A percentile compares a stretch with the other conserved stretches of the same genome.
phyloP scores from a whole-genome alignment of 768 basidiomycete species.

The Pulveroboletus sp. region DNA sequence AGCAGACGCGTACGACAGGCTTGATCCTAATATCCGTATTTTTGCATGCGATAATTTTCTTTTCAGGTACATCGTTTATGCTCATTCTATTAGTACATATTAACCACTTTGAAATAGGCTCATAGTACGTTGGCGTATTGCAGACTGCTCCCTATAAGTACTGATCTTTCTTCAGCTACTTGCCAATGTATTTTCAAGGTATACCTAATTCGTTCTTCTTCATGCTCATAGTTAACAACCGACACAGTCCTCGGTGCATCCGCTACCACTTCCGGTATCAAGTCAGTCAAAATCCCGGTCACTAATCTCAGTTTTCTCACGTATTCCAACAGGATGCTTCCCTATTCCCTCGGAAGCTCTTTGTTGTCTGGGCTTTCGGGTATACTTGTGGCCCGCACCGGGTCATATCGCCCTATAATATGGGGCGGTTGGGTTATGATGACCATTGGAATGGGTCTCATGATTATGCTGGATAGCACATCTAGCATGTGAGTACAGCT shows the following conservation, averaged over 20 bases:
- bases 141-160: background rate
- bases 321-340: constrained; percentile 30
- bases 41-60: constrained; percentile 34
- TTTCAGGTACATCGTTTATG: constrained; percentile 23
- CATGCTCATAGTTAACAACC: background rate
- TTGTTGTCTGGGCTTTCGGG: constrained; percentile 21
- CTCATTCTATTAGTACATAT: background rate
- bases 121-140: constrained; percentile 20
- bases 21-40: constrained; percentile 31
- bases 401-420: constrained; percentile 31
- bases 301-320: background rate
- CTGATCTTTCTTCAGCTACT: constrained; percentile 26
- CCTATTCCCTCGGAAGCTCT: constrained; percentile 30
- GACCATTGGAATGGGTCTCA: constrained; percentile 35
- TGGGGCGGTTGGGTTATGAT: constrained; percentile 30
- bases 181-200: constrained; percentile 42
- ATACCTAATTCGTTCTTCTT: background rate
- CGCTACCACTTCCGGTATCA: constrained; percentile 32
- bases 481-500: constrained; percentile 24
- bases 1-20: constrained; percentile 38
- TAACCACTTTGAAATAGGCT: constrained; percentile 13
- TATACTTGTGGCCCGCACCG: constrained; percentile 23
- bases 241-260: constrained; percentile 35
- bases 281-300: constrained; percentile 12
- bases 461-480: constrained; percentile 34